These are phyloP conservation scores for Boletus mariae DNA, from an alignment of 1,284 basidiomycete genomes.

Conservation along the genomic window DNA sequence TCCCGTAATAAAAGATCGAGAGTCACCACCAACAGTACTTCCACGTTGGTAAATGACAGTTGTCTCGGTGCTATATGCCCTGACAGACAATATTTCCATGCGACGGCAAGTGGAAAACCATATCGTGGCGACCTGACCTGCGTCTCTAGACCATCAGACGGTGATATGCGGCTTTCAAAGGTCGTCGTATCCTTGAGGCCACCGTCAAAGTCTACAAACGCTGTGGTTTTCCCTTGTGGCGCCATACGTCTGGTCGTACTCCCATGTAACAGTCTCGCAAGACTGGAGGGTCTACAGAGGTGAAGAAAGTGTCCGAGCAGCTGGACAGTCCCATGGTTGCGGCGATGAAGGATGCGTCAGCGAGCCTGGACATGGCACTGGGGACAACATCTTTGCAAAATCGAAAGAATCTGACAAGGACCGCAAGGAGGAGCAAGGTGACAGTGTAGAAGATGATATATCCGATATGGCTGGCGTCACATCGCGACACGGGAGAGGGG, in stretches of 20 bases:
- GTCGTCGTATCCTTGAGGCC: neutral
- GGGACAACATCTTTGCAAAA: neutral
- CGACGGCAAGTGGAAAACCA: neutral
- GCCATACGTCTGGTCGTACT: neutral
- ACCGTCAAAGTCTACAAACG: neutral
- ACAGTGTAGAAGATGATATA: neutral
- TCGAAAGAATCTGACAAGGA: neutral
- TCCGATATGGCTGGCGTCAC: neutral
- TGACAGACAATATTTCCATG: no score
- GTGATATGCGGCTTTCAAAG: neutral
- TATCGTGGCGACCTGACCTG: neutral
- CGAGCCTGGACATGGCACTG: neutral
- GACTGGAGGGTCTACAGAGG: neutral
- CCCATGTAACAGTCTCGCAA: neutral
- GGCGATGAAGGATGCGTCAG: neutral
- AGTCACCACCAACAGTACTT: neutral
- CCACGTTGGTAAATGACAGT: neutral
- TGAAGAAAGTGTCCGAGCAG: neutral
- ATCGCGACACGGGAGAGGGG: neutral
- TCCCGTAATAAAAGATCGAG: neutral
- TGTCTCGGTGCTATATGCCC: neutral
- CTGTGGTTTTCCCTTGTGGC: neutral
- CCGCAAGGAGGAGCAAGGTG: neutral
- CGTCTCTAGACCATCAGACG: neutral
- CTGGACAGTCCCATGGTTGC: neutral